Evolutionary conservation across 2,329 filamentous ascomycete species (phyloP).

Genomic region (Diaporthe ilicicola): DNA sequence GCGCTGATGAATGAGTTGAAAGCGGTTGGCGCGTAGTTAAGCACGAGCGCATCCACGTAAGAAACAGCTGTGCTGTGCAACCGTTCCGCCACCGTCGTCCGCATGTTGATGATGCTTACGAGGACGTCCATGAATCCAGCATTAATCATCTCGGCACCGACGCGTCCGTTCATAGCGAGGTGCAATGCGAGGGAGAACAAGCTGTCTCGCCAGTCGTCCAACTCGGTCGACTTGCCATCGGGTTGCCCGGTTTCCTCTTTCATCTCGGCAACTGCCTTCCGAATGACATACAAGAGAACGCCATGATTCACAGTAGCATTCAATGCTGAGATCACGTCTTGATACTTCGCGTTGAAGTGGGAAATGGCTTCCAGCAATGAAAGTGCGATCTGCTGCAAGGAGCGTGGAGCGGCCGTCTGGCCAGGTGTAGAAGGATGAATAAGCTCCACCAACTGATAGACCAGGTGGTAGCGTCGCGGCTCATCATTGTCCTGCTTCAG

Average conservation of each 20-base stretch:
- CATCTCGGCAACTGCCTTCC: conserved; percentile 89
- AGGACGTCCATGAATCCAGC: conserved; percentile 91
- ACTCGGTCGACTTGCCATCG: conserved; percentile 68
- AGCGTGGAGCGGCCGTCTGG: conserved; percentile 72
- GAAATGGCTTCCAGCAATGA: conserved; percentile 86
- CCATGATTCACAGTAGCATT: conserved; percentile 97
- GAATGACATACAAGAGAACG: conserved; percentile 89
- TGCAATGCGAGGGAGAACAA: conserved; percentile 88
- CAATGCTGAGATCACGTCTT: conserved; percentile 88
- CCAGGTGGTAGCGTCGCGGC: conserved; percentile 85
- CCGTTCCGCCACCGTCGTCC: conserved; percentile 82
- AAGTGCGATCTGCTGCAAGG: conserved; percentile 84
- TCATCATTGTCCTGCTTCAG: conserved; percentile 89
- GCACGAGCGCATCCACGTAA: conserved; percentile 89
- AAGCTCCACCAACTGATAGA: conserved; percentile 91
- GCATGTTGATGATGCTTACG: conserved; percentile 85
- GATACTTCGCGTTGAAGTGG: conserved; percentile 76
- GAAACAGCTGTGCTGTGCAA: conserved; percentile 85
- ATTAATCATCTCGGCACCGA: conserved; percentile 84
- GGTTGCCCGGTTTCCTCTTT: conserved; percentile 64
- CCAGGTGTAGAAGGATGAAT: conserved; percentile 83
- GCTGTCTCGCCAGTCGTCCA: conserved; percentile 89
- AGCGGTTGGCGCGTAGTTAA: conserved; percentile 78
- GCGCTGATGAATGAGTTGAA: conserved; percentile 84
- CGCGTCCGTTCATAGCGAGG: conserved; percentile 77